A percentile compares a stretch with the other conserved stretches of the same genome.
Conservation (phyloP, 2,329 filamentous ascomycete genomes). For the Alternaria arborescens region DNA sequence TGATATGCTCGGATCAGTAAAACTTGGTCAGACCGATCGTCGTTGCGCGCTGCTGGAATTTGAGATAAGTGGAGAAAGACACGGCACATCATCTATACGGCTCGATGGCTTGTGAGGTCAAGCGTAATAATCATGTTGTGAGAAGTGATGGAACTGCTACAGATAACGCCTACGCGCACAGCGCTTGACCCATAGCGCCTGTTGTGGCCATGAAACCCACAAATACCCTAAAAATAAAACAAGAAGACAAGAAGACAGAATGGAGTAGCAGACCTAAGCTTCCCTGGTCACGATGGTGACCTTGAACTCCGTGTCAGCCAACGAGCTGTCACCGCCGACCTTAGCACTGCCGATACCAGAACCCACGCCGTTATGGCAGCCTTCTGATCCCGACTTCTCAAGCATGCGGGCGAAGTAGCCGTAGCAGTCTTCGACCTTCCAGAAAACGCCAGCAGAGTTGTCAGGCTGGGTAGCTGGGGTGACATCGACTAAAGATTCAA, state of each 20-base stretch:
- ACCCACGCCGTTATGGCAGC: conserved; percentile 30
- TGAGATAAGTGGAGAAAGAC: not conserved
- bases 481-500: conserved; percentile 30
- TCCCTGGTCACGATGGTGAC: conserved; percentile 24
- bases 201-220: not conserved
- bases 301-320: conserved; percentile 37
- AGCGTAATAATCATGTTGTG: not conserved
- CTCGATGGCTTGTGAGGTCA: not conserved
- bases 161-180: not conserved
- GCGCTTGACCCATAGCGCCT: conserved; percentile 1
- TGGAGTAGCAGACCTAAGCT: not conserved
- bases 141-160: not conserved
- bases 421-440: conserved; percentile 38
- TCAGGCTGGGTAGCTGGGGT: conserved; percentile 29
- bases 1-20: too few species aligned
- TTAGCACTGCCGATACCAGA: conserved; percentile 34
- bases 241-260: conserved; percentile 1
- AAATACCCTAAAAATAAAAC: not conserved
- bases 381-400: conserved; percentile 24
- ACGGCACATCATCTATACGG: not conserved
- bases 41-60: not conserved
- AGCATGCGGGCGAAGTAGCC: conserved; percentile 40
- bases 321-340: conserved; percentile 30
- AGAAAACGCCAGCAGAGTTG: conserved; percentile 28
- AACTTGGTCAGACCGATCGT: not conserved